Base-by-base conservation (phyloP, 495 filamentous ascomycete species). In the Aspergillus baeticus region DNA sequence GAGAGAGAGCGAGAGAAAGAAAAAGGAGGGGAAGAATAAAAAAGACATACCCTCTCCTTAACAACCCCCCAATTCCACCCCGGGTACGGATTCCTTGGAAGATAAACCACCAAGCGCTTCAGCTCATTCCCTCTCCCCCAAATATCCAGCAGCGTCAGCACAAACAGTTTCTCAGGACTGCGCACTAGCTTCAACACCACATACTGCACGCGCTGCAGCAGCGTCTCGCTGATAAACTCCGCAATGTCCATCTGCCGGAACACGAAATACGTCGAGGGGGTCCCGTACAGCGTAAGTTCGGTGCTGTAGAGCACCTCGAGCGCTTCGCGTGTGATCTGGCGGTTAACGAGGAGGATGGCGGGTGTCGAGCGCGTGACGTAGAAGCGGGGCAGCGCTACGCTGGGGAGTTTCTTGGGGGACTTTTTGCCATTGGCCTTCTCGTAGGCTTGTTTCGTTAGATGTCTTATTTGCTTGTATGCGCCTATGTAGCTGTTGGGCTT, bases 201-300 rank as follows among this genome's bases (percentile, higher is more conserved):
- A 36, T 49, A 43, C 10, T 35, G 54, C 6, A 59, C 52, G 18
- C 48, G 39, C 49, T 65, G 64, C 21, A 64, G 51, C 7, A 64
- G 36, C 33, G 54, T 38, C 49, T 64, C 62, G 17, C 55, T 45
- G 20, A 67, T 60, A 14, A 64, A 67, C 34, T 64, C 59, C 0
- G 56, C 55, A 26, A 62, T 62, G 47, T 64, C 61, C 58, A 66
- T 61, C 26, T 58, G 58, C 31, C 56, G 58, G 39, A 64, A 57
- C 3, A 54, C 39, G 21, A 66, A 59, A 38, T 62, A 57, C 18
- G 61, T 64, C 8, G 11, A 13, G 0, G 64, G 58, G 0, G 61
- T 55, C 0, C 61, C 61, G 13, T 55, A 35, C 5, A 64, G 53
- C 4, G 21, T 50, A 39, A 67, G 56, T 0, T 58, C 55, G 23